Conservation (phyloP, 371 early-diverging fungal genomes). For the Syncephalastrum racemosum region DNA sequence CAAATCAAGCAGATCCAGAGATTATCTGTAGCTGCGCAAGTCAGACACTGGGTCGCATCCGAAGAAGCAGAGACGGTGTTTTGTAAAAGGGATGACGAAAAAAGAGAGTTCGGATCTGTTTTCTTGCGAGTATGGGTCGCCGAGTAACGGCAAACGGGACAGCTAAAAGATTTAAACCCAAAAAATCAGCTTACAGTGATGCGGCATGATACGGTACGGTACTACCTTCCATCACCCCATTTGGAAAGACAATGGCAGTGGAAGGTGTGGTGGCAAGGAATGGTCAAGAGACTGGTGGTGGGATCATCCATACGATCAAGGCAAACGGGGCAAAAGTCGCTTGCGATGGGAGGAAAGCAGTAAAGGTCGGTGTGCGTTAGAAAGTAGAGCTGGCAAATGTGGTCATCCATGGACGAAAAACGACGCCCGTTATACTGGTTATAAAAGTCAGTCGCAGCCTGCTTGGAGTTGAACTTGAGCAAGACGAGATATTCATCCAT, state of each 20-base stretch:
- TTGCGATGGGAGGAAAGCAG: neutral
- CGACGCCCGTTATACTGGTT: slow-evolving; percentile 79
- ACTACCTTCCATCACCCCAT: slow-evolving; percentile 83
- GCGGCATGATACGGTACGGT: neutral
- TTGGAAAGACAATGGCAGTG: slow-evolving; percentile 86
- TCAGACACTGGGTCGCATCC: slow-evolving; percentile 61
- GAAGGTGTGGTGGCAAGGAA: slow-evolving; percentile 91
- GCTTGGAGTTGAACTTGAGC: slow-evolving; percentile 65
- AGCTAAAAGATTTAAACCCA: slow-evolving; percentile 51
- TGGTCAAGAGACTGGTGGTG: slow-evolving; percentile 84
- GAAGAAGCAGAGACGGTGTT: neutral
- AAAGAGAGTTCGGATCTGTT: neutral
- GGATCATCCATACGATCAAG: slow-evolving; percentile 90
- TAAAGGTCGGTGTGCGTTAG: neutral
- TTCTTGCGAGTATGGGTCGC: slow-evolving; percentile 38
- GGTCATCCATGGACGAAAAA: slow-evolving; percentile 39
- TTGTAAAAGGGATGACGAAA: too few species aligned
- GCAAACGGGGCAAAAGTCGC: slow-evolving; percentile 92
- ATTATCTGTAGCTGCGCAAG: slow-evolving; percentile 70
- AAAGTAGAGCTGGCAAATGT: neutral
- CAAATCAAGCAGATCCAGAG: slow-evolving; percentile 97
- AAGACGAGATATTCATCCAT: slow-evolving; percentile 65
- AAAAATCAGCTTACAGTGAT: neutral
- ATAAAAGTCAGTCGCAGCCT: slow-evolving; percentile 68
- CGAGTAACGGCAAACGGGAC: slow-evolving; percentile 91